phyloP scores from a whole-genome alignment of 306 rosid species.

The Casuarina glauca region DNA sequence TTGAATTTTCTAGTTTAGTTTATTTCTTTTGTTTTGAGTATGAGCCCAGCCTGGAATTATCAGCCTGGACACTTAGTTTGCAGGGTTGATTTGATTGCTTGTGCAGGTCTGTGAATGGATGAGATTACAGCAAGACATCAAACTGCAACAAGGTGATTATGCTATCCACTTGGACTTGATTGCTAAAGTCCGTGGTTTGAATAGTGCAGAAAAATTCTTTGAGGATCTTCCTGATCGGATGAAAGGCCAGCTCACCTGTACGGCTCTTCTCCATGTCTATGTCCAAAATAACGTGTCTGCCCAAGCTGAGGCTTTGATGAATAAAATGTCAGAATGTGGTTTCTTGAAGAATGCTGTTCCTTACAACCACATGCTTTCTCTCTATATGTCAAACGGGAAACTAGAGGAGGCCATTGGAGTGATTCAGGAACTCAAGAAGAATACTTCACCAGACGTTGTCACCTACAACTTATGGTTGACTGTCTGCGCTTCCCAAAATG shows the following conservation, averaged over 20 bases:
- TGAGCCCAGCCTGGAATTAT: background rate
- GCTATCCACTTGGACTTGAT: conserved; percentile 93
- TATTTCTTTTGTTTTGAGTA: no score
- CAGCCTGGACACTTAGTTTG: conserved; percentile 16
- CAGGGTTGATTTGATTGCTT: conserved; percentile 14
- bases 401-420: conserved; percentile 60
- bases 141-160: conserved; percentile 72
- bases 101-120: conserved; percentile 90
- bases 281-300: conserved; percentile 56
- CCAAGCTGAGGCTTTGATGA: conserved; percentile 84
- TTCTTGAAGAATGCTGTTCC: conserved; percentile 63
- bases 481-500: conserved; percentile 58
- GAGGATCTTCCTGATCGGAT: conserved; percentile 75
- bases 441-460: conserved; percentile 59
- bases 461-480: conserved; percentile 73
- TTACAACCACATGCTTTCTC: conserved; percentile 79
- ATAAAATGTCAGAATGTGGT: conserved; percentile 74
- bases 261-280: conserved; percentile 80
- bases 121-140: conserved; percentile 68
- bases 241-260: conserved; percentile 46
- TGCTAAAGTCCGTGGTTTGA: conserved; percentile 80
- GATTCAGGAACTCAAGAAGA: conserved; percentile 58
- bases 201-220: conserved; percentile 84
- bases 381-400: conserved; percentile 64
- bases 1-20: no score